Base-by-base conservation (phyloP, 2,329 filamentous ascomycete species). In the Fusarium avenaceum region DNA sequence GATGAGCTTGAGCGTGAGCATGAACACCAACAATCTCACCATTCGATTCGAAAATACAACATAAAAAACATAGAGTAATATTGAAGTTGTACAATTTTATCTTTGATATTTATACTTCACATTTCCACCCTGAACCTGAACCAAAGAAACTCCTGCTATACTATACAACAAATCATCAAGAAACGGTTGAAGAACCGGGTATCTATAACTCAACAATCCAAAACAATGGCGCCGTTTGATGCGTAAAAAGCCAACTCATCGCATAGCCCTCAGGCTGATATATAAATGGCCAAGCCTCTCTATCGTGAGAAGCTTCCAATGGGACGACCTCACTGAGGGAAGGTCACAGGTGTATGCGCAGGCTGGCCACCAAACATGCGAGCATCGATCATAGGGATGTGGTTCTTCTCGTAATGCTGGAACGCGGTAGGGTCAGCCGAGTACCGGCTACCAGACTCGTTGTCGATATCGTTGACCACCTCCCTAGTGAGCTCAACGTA, bases 401-500 rank as follows among this genome's bases (percentile, higher is more conserved):
- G 82, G 73, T 84, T 82, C 77, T 85, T 85, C 73, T 85, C 82
- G 47, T 81, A 77, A 6, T 80, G 78, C 35, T 82, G 80, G 62
- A 81, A 82, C 4, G 78, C 77, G 17, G 73, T 69, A 19, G 77
- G 77, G 20, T 81, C 81, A 30, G 74, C 77, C 7, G 82, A 83
- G 67, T 81, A 85, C 35, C 82, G 77, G 57, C 73, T 84, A 9
- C 73, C 79, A 7, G 75, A 77, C 54, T 84, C 83, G 63, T 77
- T 80, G 19, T 84, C 82, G 10, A 81, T 76, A 44, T 84, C 83
- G 63, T 80, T 84, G 48, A 84, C 74, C 39, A 85, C 81, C 72
- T 85, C 83, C 35, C 92, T 85, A 20, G 87, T 90, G 69, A 96
- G 84, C 83, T 96, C 93, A 69, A 97, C 92, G 73, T 96, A 97